Base-by-base conservation (phyloP, 2,329 filamentous ascomycete species). In the Neonectria punicea region DNA sequence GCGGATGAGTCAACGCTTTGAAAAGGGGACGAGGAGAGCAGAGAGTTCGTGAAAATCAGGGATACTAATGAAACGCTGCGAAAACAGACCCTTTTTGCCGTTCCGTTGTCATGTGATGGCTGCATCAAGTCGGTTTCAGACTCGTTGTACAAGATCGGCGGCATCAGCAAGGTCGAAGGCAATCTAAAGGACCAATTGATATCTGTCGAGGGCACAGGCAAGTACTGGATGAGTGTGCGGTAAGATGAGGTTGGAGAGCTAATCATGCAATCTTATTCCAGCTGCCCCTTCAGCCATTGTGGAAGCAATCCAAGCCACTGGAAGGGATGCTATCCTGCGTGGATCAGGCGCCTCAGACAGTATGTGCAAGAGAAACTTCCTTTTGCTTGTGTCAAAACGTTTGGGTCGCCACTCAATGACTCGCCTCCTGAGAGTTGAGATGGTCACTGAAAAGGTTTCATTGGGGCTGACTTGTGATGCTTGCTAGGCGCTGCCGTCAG, bases 221-320 rank as follows among this genome's bases (percentile, higher is more conserved):
- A 76, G 80, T 68, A 53, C 32, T 30, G n/a, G 30, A n/a, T 47
- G 25, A n/a, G 44, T 20, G 54, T 53, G 30, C 50, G 41, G 54
- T 39, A 32, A 63, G 46, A 51, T 63, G 41, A 36, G 55, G 16
- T 54, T 66, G 39, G 32, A 41, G 22, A 18, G 9, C 50, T 67
- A 66, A 62, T 43, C 16, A 36, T 62, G 51, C 51, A 43, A 18
- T 16, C 51, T 58, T 39, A 41, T 65, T 28, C 30, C 73, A 87
- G 93, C 93, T 71, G 89, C 96, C 20, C 96, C 96, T 16, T 98
- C 94, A 58, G 88, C 91, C 50, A 97, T 98, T 69, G 94, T 98
- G 32, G 85, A 90, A 67, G 92, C 95, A 8, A 97, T 98, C 69
- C 92, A 98, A 82, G 85, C 87, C 49, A 98, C 94, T 10, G 96